phyloP scores from a whole-genome alignment of 2,329 filamentous ascomycete species.

The Blumeria hordei region DNA sequence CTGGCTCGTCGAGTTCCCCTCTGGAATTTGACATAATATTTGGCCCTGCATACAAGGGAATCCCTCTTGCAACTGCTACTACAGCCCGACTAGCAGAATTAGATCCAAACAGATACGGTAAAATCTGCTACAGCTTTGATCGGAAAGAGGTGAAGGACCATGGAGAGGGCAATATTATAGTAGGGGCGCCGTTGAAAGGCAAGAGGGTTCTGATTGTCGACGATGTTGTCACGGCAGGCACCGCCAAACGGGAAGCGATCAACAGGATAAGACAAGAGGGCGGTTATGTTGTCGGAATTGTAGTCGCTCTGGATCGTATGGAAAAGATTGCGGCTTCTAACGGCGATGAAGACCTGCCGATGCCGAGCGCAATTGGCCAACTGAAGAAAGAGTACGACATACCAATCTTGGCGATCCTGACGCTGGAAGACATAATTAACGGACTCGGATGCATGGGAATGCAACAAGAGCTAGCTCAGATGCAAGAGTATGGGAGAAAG shows the following conservation, averaged over 20 bases:
- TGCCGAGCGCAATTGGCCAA: conserved; percentile 65
- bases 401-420: conserved; percentile 63
- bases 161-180: conserved; percentile 81
- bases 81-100: conserved; percentile 51
- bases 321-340: conserved; percentile 49
- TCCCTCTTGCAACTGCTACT: conserved; percentile 63
- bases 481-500: conserved; percentile 48
- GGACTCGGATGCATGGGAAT: conserved; percentile 38
- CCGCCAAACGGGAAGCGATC: conserved; percentile 80
- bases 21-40: conserved; percentile 67
- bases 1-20: conserved; percentile 17
- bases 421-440: conserved; percentile 58
- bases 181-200: conserved; percentile 63
- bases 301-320: conserved; percentile 70
- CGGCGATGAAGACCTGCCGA: conserved; percentile 28
- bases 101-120: conserved; percentile 38
- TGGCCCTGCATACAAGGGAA: conserved; percentile 83
- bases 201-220: conserved; percentile 79
- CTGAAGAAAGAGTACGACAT: conserved; percentile 63
- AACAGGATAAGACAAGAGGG: conserved; percentile 71
- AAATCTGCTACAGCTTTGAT: conserved; percentile 71
- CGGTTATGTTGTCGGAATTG: conserved; percentile 62
- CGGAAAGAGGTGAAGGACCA: conserved; percentile 93
- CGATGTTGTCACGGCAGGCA: conserved; percentile 90
- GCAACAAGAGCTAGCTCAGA: conserved; percentile 35